phyloP scores from a whole-genome alignment of 1,284 basidiomycete genomes.

The Microbotryum scabiosae region DNA sequence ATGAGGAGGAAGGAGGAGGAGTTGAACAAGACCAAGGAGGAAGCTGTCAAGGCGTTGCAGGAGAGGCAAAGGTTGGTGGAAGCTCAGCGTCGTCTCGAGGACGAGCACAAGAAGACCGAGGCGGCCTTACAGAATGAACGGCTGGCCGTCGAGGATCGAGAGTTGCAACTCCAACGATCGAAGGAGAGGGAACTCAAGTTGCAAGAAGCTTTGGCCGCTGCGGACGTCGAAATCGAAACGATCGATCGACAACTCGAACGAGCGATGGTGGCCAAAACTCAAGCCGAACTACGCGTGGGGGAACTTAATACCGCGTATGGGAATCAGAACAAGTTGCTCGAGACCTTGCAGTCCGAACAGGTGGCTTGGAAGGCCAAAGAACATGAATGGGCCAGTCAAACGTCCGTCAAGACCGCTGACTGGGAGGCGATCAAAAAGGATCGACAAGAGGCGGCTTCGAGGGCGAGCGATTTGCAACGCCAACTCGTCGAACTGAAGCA shows the following conservation, averaged over 20 bases:
- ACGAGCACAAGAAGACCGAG: slow-evolving; percentile 73
- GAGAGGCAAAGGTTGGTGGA: slow-evolving; percentile 70
- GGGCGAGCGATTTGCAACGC: slow-evolving; percentile 7
- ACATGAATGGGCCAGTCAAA: slow-evolving; percentile 45
- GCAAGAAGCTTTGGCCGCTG: slow-evolving; percentile 69
- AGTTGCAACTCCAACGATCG: slow-evolving; percentile 70
- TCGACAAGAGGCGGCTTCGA: not conserved
- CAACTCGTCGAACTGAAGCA: slow-evolving; percentile 16
- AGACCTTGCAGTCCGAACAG: slow-evolving; percentile 24
- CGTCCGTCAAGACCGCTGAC: slow-evolving; percentile 26
- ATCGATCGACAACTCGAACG: slow-evolving; percentile 79
- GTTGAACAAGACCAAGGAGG: slow-evolving; percentile 67
- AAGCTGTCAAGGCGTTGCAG: slow-evolving; percentile 71
- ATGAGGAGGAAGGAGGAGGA: slow-evolving; percentile 81
- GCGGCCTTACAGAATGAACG: slow-evolving; percentile 75
- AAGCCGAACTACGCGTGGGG: slow-evolving; percentile 15
- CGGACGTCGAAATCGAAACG: slow-evolving; percentile 70
- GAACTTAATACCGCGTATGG: slow-evolving; percentile 27
- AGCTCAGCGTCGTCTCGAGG: slow-evolving; percentile 66
- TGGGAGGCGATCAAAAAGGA: slow-evolving; percentile 24
- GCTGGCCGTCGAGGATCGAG: slow-evolving; percentile 70
- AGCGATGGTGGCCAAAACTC: slow-evolving; percentile 51
- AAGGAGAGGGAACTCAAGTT: slow-evolving; percentile 76
- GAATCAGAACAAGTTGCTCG: slow-evolving; percentile 28
- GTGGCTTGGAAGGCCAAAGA: slow-evolving; percentile 49